These are phyloP conservation scores for Talaromyces albobiverticillius DNA, from an alignment of 2,329 filamentous ascomycete species.

Conservation along the genomic window DNA sequence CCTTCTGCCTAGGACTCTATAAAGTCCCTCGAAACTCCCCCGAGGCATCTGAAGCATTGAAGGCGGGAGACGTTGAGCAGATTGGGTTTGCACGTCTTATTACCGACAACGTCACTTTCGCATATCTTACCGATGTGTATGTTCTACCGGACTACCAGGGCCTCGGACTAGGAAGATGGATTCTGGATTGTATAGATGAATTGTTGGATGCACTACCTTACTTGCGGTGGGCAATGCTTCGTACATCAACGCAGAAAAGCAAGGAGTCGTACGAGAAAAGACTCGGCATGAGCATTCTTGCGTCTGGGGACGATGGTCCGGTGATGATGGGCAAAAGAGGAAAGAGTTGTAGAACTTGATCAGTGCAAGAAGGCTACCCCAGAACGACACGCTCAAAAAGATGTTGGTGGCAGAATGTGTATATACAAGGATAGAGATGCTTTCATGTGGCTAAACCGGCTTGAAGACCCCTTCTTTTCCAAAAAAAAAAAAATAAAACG, in stretches of 20 bases:
- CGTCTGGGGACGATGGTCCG: background rate
- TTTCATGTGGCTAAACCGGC: too few species aligned
- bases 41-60: background rate
- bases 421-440: too few species aligned
- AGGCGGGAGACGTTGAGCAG: conserved; percentile 28
- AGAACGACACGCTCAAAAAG: too few species aligned
- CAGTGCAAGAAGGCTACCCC: too few species aligned
- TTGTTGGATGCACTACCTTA: conserved; percentile 53
- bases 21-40: conserved; percentile 7
- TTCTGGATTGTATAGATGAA: conserved; percentile 61
- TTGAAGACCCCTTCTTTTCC: too few species aligned
- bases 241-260: background rate
- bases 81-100: conserved; percentile 63
- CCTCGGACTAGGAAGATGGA: conserved; percentile 62
- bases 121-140: conserved; percentile 69
- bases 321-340: conserved; percentile 7
- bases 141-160: conserved; percentile 59
- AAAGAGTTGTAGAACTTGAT: background rate
- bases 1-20: conserved; percentile 61
- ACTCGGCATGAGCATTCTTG: background rate
- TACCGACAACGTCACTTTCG: conserved; percentile 67
- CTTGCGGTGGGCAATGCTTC: conserved; percentile 58
- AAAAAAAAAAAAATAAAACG: too few species aligned
- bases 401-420: too few species aligned
- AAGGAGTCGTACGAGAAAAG: background rate